These are phyloP conservation scores for Cyclospora cayetanensis DNA, from an alignment of 169 alveolate species.

Conservation along the genomic window DNA sequence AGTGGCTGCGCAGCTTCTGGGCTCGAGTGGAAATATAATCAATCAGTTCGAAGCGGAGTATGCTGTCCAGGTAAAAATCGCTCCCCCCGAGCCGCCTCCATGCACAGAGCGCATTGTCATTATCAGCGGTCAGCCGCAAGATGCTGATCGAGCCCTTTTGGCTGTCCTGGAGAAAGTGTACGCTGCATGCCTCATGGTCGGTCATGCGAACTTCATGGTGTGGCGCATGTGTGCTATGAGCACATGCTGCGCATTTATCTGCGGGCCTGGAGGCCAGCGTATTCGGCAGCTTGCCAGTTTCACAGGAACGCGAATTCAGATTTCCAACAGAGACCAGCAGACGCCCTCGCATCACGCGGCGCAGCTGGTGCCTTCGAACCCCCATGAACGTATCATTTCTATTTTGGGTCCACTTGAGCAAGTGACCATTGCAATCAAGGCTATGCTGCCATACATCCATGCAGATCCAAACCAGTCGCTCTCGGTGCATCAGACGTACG, in stretches of 20 bases:
- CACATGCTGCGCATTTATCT: constrained; percentile 54
- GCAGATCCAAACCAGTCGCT: constrained; percentile 64
- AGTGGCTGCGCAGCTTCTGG: constrained; percentile 68
- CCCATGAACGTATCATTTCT: constrained; percentile 38
- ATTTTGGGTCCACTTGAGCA: constrained; percentile 41
- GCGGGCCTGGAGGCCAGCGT: constrained; percentile 67
- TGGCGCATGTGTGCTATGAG: constrained; percentile 69
- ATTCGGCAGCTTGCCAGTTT: constrained; percentile 46
- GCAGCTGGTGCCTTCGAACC: constrained; percentile 54
- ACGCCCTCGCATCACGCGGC: constrained; percentile 48
- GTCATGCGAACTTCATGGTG: constrained; percentile 53
- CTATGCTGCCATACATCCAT: constrained; percentile 68
- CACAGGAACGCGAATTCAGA: constrained; percentile 61
- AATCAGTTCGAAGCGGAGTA: constrained; percentile 31
- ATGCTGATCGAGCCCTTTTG: constrained; percentile 46
- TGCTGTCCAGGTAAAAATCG: constrained; percentile 39
- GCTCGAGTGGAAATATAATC: constrained; percentile 36
- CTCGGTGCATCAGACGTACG: constrained; percentile 66
- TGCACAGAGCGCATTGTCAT: constrained; percentile 54
- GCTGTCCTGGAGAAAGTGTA: constrained; percentile 68
- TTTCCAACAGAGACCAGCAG: constrained; percentile 52
- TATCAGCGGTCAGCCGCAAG: constrained; percentile 47
- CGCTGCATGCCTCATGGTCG: constrained; percentile 67
- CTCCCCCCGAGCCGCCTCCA: constrained; percentile 56
- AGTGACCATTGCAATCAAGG: constrained; percentile 39